Conservation (phyloP, 2,329 filamentous ascomycete genomes). For the Blumeria hordei region DNA sequence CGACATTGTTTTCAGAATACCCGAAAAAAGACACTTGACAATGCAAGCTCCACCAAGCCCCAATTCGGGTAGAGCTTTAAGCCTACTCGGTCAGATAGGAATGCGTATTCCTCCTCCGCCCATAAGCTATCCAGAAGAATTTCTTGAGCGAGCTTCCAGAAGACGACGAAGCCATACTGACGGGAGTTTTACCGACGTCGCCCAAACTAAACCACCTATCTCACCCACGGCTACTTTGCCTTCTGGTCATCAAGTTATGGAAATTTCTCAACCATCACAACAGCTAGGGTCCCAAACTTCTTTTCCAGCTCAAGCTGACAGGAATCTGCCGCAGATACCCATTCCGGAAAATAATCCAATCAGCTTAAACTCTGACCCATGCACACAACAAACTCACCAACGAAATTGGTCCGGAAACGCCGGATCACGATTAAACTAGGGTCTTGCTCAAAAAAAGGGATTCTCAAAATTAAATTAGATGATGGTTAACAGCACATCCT, state of each 20-base stretch:
- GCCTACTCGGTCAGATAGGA: slow-evolving; percentile 1
- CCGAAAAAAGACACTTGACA: slow-evolving; percentile 28
- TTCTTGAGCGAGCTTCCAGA: slow-evolving; percentile 11
- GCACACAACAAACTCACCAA: no score
- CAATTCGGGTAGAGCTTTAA: not conserved
- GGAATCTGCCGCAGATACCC: no score
- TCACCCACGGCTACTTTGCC: not conserved
- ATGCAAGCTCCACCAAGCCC: slow-evolving; percentile 29
- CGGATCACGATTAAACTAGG: no score
- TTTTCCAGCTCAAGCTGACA: no score
- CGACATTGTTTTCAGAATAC: slow-evolving; percentile 36
- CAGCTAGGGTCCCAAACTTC: not conserved
- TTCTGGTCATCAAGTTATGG: not conserved
- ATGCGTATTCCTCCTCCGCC: slow-evolving; percentile 5
- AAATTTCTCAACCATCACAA: not conserved
- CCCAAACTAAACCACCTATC: not conserved
- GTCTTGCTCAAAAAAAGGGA: no score
- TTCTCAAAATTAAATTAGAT: no score
- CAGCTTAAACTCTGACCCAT: no score
- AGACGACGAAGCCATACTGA: slow-evolving; percentile 13
- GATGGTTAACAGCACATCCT: no score
- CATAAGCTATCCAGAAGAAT: slow-evolving; percentile 5
- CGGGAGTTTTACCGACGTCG: slow-evolving; percentile 9
- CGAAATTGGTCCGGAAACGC: no score
- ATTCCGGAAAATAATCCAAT: no score